phyloP scores from a whole-genome alignment of 192 early-diverging fungal species.

The Backusella tuberculispora region DNA sequence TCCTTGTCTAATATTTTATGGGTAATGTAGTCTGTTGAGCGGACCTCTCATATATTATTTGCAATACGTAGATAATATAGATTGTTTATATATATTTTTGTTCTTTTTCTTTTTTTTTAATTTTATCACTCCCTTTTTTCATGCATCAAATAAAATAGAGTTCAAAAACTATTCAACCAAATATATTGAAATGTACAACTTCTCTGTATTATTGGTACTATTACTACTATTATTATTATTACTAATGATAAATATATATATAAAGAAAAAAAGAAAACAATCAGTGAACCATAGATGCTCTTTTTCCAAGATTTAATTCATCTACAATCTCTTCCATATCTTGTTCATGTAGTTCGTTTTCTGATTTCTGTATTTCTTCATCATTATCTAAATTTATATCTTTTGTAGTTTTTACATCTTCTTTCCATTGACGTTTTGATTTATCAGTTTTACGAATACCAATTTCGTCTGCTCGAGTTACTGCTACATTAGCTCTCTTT shows the following conservation, averaged over 20 bases:
- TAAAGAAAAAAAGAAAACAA: not conserved
- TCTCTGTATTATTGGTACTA: not conserved
- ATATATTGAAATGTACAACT: not conserved
- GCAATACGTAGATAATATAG: not conserved
- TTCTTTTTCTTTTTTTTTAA: not conserved
- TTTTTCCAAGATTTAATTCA: not conserved
- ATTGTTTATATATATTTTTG: slow-evolving; percentile 2
- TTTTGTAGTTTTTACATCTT: not conserved
- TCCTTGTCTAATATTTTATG: not conserved
- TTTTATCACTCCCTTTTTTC: not conserved
- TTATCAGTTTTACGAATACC: slow-evolving; percentile 15
- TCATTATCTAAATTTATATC: not conserved
- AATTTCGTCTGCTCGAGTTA: slow-evolving; percentile 31
- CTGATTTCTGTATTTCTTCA: not conserved
- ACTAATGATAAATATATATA: not conserved
- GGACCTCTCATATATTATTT: not conserved
- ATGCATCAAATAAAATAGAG: not conserved
- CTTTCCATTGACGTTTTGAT: not conserved
- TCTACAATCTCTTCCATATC: slow-evolving; percentile 1
- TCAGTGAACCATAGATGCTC: not conserved
- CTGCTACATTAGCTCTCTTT: slow-evolving; percentile 33
- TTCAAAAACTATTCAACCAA: not conserved
- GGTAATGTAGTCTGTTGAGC: slow-evolving; percentile 8
- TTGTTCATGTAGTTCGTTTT: not conserved
- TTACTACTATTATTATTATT: not conserved